Conservation (phyloP, 768 basidiomycete species). For the Phanerochaete sordida region DNA sequence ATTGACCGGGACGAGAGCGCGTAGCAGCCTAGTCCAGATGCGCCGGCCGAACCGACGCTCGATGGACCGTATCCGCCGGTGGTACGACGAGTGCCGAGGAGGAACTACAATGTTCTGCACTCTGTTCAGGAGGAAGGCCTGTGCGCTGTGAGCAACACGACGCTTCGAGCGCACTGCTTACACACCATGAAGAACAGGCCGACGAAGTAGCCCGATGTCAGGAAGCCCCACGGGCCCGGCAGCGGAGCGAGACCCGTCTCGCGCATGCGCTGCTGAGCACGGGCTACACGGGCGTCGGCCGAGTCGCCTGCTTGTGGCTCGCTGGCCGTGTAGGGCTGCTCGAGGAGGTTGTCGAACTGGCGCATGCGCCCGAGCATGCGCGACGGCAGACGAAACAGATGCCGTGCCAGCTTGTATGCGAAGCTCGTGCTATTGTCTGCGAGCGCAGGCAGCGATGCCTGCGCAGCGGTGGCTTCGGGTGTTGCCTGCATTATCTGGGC, state of each 20-base stretch:
- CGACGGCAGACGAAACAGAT: conserved; percentile 37
- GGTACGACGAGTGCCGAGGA: conserved; percentile 38
- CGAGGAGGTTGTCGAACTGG: conserved; percentile 29
- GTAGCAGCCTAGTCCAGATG: conserved; percentile 19
- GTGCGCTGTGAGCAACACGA: background rate
- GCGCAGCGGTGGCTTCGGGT: background rate
- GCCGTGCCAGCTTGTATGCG: background rate
- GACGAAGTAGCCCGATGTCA: conserved; percentile 70
- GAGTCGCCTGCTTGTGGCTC: conserved; percentile 9
- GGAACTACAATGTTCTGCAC: conserved; percentile 79
- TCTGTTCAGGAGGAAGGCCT: conserved; percentile 70
- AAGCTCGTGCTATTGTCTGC: background rate
- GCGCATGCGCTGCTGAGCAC: conserved; percentile 1
- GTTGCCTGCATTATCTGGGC: background rate
- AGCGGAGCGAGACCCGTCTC: conserved; percentile 23
- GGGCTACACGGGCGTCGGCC: background rate
- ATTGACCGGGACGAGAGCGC: conserved; percentile 59
- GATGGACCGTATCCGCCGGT: conserved; percentile 13
- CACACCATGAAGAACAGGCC: conserved; percentile 65
- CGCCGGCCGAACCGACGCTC: conserved; percentile 5
- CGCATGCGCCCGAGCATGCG: conserved; percentile 38
- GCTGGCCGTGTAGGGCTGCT: conserved; percentile 12
- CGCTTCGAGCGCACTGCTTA: background rate
- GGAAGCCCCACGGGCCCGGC: conserved; percentile 68
- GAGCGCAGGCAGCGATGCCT: background rate